Evolutionary conservation across 306 rosid species (phyloP), one percentile per base, ranked within the genome.

Genomic region (Glycine latifolia): DNA sequence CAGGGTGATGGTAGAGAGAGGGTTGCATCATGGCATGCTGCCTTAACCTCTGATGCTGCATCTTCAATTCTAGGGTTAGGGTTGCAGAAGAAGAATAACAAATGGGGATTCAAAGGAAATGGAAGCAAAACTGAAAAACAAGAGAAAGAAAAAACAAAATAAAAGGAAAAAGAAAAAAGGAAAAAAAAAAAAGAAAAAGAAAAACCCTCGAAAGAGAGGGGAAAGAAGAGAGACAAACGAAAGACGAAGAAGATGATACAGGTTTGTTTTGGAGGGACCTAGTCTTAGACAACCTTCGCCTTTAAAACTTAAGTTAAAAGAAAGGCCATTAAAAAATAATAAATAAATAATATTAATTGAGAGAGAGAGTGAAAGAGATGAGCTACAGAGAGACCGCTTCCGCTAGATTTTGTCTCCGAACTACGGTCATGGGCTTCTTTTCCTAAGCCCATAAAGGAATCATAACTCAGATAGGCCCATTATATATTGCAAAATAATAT

Each of bases 21-120:
- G 88, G 98, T 52, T 92, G 97, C 92, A 92, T 89, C 92, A 92
- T 90, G 53, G 97, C 92, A 26, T 90, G 96, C 17, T 94, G 97
- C 44, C 89, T 92, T 11, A 92, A 83, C 86, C 91, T 92, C 87
- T 89, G 95, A 16, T 79, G 95, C 41, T 89, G 90, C 97, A 92
- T 94, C 85, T 81, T 88, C 84, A 56, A 48, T 87, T 85, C 83
- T 89, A 81, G 89, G 91, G 86, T 78, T 94, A 76, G 86, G 84
- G 79, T 80, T 79, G 61, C 31, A 74, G 39, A 73, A 13, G 65
- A 81, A 3, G 50, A 83, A 15, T 48, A 71, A 26, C 2, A 26
- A 84, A 55, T 44, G 67, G 75, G 26, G 2, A 37, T 26, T 20
- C 14, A 67, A 33, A 5, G 67, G 65, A 84, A 74, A 48, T 5